These are phyloP conservation scores for Manihot esculenta DNA, from an alignment of 441 rosid genomes.

Conservation along the genomic window DNA sequence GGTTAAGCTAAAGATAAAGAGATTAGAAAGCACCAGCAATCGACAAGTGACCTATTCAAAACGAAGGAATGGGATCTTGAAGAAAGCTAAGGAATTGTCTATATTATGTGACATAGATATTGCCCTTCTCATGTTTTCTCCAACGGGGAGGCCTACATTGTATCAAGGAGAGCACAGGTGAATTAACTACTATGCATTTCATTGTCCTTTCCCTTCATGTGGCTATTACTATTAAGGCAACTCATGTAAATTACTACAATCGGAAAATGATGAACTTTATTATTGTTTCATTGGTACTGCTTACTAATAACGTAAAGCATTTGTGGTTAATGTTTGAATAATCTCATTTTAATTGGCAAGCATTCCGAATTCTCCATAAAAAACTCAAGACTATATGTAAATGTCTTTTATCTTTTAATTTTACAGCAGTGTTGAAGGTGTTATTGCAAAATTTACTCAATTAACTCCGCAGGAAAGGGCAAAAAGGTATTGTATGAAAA, in stretches of 20 bases:
- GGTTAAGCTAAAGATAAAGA: conserved; percentile 78
- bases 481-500: conserved; percentile 55
- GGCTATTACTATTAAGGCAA: background rate
- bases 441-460: conserved; percentile 62
- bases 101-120: conserved; percentile 68
- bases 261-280: background rate
- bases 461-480: conserved; percentile 71
- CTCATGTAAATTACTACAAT: background rate
- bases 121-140: conserved; percentile 78
- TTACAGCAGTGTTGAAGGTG: conserved; percentile 57
- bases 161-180: conserved; percentile 63
- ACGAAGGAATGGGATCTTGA: conserved; percentile 66
- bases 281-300: background rate
- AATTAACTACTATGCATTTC: background rate
- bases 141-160: conserved; percentile 59
- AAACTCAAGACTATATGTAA: background rate
- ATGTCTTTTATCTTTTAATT: conserved; percentile 19
- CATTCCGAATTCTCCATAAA: background rate
- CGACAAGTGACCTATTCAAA: conserved; percentile 71
- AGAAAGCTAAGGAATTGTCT: conserved; percentile 69
- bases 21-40: conserved; percentile 54
- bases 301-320: background rate
- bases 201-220: background rate
- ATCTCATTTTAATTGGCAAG: conserved; percentile 27
- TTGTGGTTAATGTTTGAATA: background rate